Percentiles rank a stretch among this genome's conserved stretches.
phyloP scores from a whole-genome alignment of 2,329 filamentous ascomycete genomes.

The Penicillium capsulatum region DNA sequence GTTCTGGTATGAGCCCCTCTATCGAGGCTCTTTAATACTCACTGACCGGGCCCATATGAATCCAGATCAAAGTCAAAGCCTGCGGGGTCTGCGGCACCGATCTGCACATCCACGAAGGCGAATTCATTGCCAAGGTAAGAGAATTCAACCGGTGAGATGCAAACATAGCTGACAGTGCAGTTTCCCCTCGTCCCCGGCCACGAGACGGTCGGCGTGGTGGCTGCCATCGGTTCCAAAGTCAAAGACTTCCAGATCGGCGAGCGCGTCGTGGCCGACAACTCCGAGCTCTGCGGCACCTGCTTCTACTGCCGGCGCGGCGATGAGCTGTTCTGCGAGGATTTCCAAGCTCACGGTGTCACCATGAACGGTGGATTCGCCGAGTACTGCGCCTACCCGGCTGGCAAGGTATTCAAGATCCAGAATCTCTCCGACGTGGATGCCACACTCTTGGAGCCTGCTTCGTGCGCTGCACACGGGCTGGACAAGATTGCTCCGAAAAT shows the following conservation, averaged over 20 bases:
- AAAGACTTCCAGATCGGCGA: constrained; percentile 58
- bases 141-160: neutral
- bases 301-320: constrained; percentile 68
- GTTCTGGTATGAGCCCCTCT: constrained; percentile 8
- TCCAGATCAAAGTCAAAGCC: constrained; percentile 58
- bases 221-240: constrained; percentile 56
- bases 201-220: constrained; percentile 63
- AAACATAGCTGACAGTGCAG: constrained; percentile 29
- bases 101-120: constrained; percentile 57
- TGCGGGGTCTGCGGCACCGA: constrained; percentile 60
- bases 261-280: constrained; percentile 54
- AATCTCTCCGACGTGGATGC: constrained; percentile 66
- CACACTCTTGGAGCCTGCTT: constrained; percentile 65
- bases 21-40: neutral
- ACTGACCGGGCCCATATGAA: constrained; percentile 1
- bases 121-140: constrained; percentile 56
- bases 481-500: constrained; percentile 65
- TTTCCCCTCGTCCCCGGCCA: constrained; percentile 65
- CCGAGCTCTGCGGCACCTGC: constrained; percentile 64
- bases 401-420: constrained; percentile 62
- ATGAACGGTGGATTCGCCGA: constrained; percentile 69
- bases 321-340: constrained; percentile 64
- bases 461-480: constrained; percentile 66
- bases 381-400: constrained; percentile 56
- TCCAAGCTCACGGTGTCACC: constrained; percentile 56